A percentile compares a stretch with the other conserved stretches of the same genome.
Evolutionary conservation across 2,329 filamentous ascomycete species (phyloP).

Genomic region (Cordyceps pruinosa): DNA sequence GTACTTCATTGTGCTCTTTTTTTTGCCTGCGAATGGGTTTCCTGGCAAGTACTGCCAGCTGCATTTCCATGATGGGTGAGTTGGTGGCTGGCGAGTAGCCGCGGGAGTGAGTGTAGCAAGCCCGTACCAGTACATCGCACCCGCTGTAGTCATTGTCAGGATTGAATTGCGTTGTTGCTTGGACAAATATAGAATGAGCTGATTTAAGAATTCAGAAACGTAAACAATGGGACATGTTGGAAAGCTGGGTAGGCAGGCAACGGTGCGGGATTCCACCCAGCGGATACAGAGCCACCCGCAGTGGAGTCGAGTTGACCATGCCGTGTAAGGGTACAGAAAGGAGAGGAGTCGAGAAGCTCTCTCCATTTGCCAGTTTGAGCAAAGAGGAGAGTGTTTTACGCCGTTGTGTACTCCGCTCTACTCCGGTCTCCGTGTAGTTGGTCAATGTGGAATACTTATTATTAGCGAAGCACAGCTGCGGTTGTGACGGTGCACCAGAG

Average conservation of each 20-base stretch:
- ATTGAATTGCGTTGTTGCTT: neutral
- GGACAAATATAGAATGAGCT: conserved; percentile 1
- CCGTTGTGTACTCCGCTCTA: neutral
- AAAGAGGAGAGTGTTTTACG: neutral
- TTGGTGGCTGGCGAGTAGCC: neutral
- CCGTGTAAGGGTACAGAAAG: neutral
- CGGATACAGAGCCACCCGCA: conserved; percentile 9
- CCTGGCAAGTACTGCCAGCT: neutral
- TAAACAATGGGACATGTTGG: neutral
- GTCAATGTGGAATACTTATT: too few relatives aligned
- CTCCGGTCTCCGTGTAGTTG: neutral
- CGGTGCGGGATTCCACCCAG: conserved; percentile 3
- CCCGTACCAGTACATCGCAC: neutral
- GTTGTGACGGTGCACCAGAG: too few relatives aligned
- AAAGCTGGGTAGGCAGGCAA: neutral
- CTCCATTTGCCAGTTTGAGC: neutral
- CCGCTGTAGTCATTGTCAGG: neutral
- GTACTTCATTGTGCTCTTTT: neutral
- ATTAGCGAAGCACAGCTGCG: too few relatives aligned
- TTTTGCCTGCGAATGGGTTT: neutral
- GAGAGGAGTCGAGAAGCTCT: neutral
- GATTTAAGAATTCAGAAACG: neutral
- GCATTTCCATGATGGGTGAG: neutral
- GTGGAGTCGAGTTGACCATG: neutral
- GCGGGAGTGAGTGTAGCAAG: neutral